Conservation (phyloP, 208 protist species). For the Acanthamoeba royreba region DNA sequence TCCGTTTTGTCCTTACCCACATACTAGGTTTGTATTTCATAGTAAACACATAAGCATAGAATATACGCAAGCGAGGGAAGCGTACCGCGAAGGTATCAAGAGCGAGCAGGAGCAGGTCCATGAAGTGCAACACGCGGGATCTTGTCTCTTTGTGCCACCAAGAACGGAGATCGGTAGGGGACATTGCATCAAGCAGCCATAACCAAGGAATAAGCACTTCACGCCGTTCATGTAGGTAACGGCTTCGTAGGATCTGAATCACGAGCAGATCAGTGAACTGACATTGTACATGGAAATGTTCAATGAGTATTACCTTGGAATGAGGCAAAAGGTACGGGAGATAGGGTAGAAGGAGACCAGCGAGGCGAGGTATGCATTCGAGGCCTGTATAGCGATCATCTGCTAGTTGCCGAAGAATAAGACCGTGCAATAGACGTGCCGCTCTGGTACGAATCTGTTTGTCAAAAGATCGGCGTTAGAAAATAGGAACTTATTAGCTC, state of each 20-base stretch:
- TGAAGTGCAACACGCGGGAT: not conserved
- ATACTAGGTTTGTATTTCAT: not conserved
- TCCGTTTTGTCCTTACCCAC: not conserved
- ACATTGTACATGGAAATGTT: not conserved
- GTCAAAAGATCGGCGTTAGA: not conserved
- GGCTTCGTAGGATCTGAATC: not conserved
- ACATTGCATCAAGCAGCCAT: not conserved
- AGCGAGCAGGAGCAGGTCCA: not conserved
- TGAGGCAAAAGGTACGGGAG: not conserved
- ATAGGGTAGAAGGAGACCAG: not conserved
- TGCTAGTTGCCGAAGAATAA: not conserved
- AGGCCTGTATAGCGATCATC: not conserved
- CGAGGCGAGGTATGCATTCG: not conserved
- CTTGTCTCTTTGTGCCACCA: constrained; percentile 37
- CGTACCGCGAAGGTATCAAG: not conserved
- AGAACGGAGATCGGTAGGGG: not conserved
- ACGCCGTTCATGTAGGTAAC: not conserved
- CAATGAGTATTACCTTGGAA: not conserved
- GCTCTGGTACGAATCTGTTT: not conserved
- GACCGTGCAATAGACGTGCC: not conserved
- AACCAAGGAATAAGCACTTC: not conserved
- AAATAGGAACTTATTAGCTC: not conserved
- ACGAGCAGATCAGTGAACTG: not conserved
- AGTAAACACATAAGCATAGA: not conserved
- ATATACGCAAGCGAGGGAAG: not conserved